These are phyloP conservation scores for Sporopachydermia lactativora DNA, from an alignment of 805 yeast species.

Conservation along the genomic window DNA sequence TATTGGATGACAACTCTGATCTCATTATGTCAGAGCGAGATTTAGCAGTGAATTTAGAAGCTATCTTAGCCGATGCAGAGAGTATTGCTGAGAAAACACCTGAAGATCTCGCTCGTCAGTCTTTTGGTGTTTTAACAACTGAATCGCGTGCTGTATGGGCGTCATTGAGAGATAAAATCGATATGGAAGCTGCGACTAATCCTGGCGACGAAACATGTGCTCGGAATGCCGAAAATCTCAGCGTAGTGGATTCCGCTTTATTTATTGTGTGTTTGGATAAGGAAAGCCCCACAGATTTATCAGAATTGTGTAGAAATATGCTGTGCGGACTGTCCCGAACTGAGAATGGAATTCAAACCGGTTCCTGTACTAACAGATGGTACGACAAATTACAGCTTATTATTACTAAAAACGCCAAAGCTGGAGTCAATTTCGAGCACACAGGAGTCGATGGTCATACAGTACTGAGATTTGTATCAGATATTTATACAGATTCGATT, in stretches of 20 bases:
- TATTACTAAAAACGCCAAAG: conserved; percentile 78
- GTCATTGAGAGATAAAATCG: conserved; percentile 40
- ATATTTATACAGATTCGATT: conserved; percentile 83
- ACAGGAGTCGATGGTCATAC: conserved; percentile 95
- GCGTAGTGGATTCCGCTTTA: conserved; percentile 66
- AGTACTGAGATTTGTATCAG: conserved; percentile 74
- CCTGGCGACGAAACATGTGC: conserved; percentile 26
- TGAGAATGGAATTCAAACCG: conserved; percentile 79
- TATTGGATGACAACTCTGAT: conserved; percentile 57
- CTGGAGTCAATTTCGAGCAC: conserved; percentile 87
- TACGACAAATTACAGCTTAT: conserved; percentile 85
- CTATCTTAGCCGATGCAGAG: conserved; percentile 63
- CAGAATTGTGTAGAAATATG: conserved; percentile 66
- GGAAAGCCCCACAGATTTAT: conserved; percentile 39
- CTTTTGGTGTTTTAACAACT: conserved; percentile 82
- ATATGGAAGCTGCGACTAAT: conserved; percentile 14
- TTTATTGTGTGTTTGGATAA: conserved; percentile 79
- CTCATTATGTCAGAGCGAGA: conserved; percentile 64
- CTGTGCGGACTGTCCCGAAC: conserved; percentile 72
- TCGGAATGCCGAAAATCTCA: conserved; percentile 55
- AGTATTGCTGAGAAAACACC: conserved; percentile 30
- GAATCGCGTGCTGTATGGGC: conserved; percentile 89
- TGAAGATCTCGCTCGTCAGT: conserved; percentile 45
- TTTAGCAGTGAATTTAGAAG: conserved; percentile 56
- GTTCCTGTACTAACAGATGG: conserved; percentile 93